These are phyloP conservation scores for Ceratobasidium papillatum DNA, from an alignment of 1,284 basidiomycete species.

Conservation along the genomic window DNA sequence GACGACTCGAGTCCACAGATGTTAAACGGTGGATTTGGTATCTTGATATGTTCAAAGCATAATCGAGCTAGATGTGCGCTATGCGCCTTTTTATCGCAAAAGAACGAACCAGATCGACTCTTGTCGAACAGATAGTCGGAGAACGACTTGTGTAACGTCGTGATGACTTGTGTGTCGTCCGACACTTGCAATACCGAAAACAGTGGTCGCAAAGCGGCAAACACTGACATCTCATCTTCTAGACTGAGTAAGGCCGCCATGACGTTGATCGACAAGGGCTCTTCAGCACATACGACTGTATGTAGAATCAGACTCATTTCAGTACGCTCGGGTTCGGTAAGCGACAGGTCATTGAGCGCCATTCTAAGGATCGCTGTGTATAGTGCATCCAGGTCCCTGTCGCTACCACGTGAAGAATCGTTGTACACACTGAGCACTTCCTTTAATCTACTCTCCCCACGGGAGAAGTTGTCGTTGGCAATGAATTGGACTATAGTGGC, in stretches of 20 bases:
- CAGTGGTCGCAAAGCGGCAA: not conserved
- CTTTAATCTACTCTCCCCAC: not conserved
- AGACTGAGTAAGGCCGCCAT: not conserved
- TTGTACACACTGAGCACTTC: not conserved
- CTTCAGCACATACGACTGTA: not conserved
- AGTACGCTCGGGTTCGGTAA: not conserved
- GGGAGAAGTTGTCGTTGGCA: not conserved
- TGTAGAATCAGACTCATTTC: not conserved
- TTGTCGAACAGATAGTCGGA: not conserved
- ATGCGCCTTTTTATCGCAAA: not conserved
- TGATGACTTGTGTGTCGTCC: not conserved
- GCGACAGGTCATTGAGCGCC: not conserved
- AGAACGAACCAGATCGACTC: not conserved
- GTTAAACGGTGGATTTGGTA: not conserved
- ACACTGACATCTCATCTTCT: not conserved
- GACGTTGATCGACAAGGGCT: not conserved
- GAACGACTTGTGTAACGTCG: not conserved
- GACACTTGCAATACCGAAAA: not conserved
- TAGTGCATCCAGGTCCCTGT: not conserved
- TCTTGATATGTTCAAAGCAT: not conserved
- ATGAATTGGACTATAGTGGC: conserved; percentile 7
- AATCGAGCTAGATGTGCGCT: not conserved
- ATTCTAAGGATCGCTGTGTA: not conserved
- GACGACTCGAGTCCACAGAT: not conserved
- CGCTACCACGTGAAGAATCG: not conserved